A percentile compares a stretch with the other conserved stretches of the same genome.
These are phyloP conservation scores for Geosiphon pyriformis DNA, from an alignment of 192 early-diverging fungal genomes.

Conservation along the genomic window DNA sequence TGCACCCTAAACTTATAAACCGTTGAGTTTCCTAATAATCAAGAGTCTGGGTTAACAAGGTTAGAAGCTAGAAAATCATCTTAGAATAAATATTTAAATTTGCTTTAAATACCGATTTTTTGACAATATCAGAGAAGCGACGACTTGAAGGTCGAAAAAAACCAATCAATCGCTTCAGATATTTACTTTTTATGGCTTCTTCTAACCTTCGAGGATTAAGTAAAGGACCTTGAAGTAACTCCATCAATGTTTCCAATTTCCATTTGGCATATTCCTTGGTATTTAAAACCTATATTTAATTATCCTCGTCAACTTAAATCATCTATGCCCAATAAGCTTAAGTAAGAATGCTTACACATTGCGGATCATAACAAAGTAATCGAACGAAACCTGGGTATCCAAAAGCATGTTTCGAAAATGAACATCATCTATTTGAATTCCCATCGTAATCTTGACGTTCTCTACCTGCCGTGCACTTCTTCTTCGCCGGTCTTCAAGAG, in stretches of 20 bases:
- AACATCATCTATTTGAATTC: conserved; percentile 22
- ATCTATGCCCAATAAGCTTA: neutral
- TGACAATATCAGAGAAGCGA: conserved; percentile 55
- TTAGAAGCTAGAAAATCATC: too few species aligned
- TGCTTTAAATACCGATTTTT: neutral
- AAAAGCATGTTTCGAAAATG: conserved; percentile 57
- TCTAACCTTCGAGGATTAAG: conserved; percentile 67
- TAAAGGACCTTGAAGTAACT: conserved; percentile 73
- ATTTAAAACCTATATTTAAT: conserved; percentile 47
- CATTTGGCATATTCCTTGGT: conserved; percentile 74
- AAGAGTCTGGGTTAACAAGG: too few species aligned
- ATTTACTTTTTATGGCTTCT: conserved; percentile 67
- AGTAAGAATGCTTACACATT: conserved; percentile 2
- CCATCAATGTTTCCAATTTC: conserved; percentile 71
- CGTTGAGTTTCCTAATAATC: conserved; percentile 24
- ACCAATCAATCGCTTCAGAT: conserved; percentile 62
- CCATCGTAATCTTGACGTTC: conserved; percentile 21
- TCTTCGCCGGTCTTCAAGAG: conserved; percentile 14
- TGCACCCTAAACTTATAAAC: conserved; percentile 62
- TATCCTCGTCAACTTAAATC: neutral
- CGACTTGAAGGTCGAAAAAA: conserved; percentile 70
- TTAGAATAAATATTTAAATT: too few species aligned
- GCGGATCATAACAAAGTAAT: neutral
- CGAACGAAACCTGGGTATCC: conserved; percentile 56
- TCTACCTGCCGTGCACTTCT: conserved; percentile 19